Conservation (phyloP, 768 basidiomycete genomes). For the Lentinula edodes region DNA sequence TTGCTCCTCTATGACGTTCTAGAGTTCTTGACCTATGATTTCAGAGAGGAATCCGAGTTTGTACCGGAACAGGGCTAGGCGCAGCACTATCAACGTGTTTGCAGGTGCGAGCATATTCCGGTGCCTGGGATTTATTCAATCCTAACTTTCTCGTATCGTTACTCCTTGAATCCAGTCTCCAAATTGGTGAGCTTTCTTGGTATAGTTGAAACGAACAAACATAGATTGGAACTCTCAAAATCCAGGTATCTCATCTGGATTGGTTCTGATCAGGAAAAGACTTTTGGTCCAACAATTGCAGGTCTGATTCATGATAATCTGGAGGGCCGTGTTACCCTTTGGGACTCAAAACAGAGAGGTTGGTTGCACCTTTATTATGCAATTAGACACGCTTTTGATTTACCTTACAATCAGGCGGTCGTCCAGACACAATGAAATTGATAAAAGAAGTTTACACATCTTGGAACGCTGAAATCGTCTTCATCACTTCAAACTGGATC, state of each 20-base stretch:
- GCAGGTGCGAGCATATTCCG: constrained; percentile 46
- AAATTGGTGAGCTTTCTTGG: constrained; percentile 32
- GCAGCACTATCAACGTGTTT: constrained; percentile 77
- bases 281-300: constrained; percentile 77
- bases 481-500: constrained; percentile 75
- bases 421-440: constrained; percentile 76
- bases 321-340: constrained; percentile 64
- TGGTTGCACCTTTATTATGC: constrained; percentile 1
- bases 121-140: neutral
- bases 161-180: constrained; percentile 29
- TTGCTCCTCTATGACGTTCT: neutral
- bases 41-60: constrained; percentile 70
- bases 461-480: constrained; percentile 81
- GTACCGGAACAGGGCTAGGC: constrained; percentile 81
- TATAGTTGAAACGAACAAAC: neutral
- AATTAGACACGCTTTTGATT: neutral
- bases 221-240: neutral
- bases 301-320: constrained; percentile 64
- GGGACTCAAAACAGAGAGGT: constrained; percentile 75
- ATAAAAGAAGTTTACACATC: constrained; percentile 65
- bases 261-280: constrained; percentile 80
- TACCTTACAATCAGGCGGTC: constrained; percentile 37
- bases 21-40: neutral
- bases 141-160: constrained; percentile 6
- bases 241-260: constrained; percentile 80